Base-by-base conservation (phyloP, 495 filamentous ascomycete species). In the Glarea lozoyensis region DNA sequence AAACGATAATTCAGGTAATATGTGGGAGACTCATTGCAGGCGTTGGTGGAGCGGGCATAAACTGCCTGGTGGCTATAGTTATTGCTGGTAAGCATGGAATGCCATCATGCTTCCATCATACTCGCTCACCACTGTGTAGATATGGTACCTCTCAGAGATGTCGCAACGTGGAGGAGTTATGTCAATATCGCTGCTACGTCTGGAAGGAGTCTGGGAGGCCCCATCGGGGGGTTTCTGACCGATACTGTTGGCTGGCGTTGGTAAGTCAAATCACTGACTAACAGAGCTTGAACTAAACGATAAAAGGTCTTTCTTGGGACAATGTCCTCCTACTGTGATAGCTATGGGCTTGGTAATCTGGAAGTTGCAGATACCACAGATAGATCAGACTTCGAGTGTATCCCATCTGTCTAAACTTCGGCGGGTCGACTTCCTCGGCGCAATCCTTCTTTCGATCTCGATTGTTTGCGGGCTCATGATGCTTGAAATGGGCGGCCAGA, bases 241-340 rank as follows among this genome's bases (percentile, higher is more conserved):
- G 80, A 86, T 45, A 70, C 69, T 1, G 67, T 82, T 17, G 78
- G 79, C 37, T 84, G 80, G 80, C 60, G 80, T 56, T 84, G 48
- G 48, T 38, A 31, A 12, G 11, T 16, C 15, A n/a, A n/a, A n/a
- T n/a, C n/a, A n/a, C n/a, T n/a, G n/a, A n/a, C n/a, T n/a, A n/a
- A n/a, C n/a, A n/a, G n/a, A n/a, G n/a, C n/a, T 3, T 17, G 21
- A 12, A 20, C 20, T 11, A 7, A 3, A 23, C 4, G 4, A 32
- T 37, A 12, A 3, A 13, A 39, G 34, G 48, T 46, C 37, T 30
- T 51, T 50, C 16, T 13, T 50, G 11, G 41, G 42, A 4, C 42
- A 50, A 43, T 37, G 38, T 36, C 48, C 41, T 12, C 40, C 38
- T 0, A 40, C 40, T 3, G 13, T 49, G 15, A 7, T 53, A 21